Conservation (phyloP, 2,329 filamentous ascomycete species). For the Fusarium poae region DNA sequence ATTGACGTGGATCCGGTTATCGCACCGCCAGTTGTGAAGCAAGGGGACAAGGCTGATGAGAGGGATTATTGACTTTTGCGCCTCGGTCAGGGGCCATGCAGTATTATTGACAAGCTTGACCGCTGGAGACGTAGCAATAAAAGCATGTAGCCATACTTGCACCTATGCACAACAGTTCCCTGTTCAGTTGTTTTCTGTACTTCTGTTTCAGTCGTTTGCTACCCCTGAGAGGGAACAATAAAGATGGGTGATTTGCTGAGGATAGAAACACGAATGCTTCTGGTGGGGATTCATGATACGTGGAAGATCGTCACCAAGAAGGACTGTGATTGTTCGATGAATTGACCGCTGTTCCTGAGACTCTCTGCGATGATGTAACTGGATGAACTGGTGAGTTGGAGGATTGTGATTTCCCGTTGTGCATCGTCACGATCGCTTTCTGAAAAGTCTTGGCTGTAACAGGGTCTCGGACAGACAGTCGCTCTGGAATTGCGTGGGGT, state of each 20-base stretch:
- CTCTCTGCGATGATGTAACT: constrained; percentile 31
- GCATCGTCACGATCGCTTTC: constrained; percentile 38
- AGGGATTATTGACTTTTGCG: constrained; percentile 32
- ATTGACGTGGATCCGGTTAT: constrained; percentile 19
- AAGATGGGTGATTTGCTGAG: constrained; percentile 29
- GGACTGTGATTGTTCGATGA: constrained; percentile 10
- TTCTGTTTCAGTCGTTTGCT: not conserved
- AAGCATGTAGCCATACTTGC: not conserved
- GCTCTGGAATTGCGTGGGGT: constrained; percentile 37
- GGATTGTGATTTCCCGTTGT: constrained; percentile 25
- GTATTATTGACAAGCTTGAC: not conserved
- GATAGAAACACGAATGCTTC: constrained; percentile 26
- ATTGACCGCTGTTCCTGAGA: constrained; percentile 35
- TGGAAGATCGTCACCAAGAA: constrained; percentile 33
- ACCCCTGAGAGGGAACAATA: not conserved
- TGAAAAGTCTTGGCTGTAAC: constrained; percentile 44
- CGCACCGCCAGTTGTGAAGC: constrained; percentile 25
- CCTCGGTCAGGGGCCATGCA: constrained; percentile 21
- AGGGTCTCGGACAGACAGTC: constrained; percentile 36
- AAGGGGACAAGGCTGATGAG: constrained; percentile 38
- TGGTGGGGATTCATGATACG: constrained; percentile 37
- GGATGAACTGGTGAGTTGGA: constrained; percentile 26
- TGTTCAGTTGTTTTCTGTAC: not conserved
- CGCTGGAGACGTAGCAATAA: constrained; percentile 1
- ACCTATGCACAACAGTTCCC: not conserved